These are phyloP conservation scores for Colletotrichum chlorophyti DNA, from an alignment of 2,329 filamentous ascomycete species.

Conservation along the genomic window DNA sequence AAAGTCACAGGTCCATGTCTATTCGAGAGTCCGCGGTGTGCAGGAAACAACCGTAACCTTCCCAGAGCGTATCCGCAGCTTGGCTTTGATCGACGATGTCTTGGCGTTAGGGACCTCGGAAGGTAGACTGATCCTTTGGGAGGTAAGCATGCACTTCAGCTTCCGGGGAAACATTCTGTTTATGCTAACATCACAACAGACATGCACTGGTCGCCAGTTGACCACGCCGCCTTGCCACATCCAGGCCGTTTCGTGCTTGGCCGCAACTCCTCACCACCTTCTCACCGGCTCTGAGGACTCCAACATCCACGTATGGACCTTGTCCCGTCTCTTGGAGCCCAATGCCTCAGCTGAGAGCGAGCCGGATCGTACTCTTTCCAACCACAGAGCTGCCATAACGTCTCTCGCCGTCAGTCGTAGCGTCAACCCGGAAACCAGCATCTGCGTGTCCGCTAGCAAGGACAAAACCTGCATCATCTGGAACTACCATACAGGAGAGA, in stretches of 20 bases:
- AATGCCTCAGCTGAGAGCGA: conserved; percentile 63
- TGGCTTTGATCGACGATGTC: conserved; percentile 75
- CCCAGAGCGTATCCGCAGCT: conserved; percentile 81
- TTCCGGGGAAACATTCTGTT: conserved; percentile 4
- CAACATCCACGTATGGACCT: conserved; percentile 90
- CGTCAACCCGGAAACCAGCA: conserved; percentile 71
- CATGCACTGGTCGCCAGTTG: conserved; percentile 76
- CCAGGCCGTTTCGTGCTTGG: conserved; percentile 79
- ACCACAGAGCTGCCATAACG: conserved; percentile 78
- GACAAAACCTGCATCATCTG: conserved; percentile 92
- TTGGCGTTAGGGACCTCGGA: conserved; percentile 83
- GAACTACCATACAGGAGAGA: conserved; percentile 83
- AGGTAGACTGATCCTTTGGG: conserved; percentile 89
- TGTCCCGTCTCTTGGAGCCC: conserved; percentile 74
- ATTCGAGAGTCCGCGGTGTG: conserved; percentile 81
- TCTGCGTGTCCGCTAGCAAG: conserved; percentile 82
- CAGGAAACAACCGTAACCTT: conserved; percentile 91
- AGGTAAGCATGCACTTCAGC: conserved; percentile 62
- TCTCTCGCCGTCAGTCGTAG: conserved; percentile 69
- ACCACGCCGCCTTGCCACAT: conserved; percentile 81
- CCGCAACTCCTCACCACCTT: conserved; percentile 73
- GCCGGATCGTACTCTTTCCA: conserved; percentile 78
- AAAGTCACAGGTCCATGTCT: conserved; percentile 93
- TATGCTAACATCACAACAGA: conserved; percentile 50
- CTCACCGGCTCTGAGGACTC: conserved; percentile 85